These are phyloP conservation scores for Termitomyces sp. DNA, from an alignment of 768 basidiomycete species.

Conservation along the genomic window DNA sequence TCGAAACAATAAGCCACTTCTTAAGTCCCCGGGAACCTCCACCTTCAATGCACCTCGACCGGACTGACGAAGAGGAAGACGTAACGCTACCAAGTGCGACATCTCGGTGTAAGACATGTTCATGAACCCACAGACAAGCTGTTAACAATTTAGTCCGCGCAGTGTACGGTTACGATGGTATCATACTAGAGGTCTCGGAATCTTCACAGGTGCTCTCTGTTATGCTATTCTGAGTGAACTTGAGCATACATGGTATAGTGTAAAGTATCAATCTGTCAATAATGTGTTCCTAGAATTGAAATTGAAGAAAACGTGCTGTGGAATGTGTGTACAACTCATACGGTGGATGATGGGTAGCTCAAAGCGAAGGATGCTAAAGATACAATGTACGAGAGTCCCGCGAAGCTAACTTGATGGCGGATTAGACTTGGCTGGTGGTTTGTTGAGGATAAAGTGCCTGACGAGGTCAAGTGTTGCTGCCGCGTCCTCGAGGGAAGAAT, in stretches of 20 bases:
- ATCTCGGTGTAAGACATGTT: slow-evolving; percentile 51
- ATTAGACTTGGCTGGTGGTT: slow-evolving; percentile 26
- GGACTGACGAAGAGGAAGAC: slow-evolving; percentile 70
- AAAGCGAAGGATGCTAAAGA: background rate
- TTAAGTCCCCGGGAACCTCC: slow-evolving; percentile 68
- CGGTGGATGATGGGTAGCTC: background rate
- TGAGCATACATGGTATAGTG: background rate
- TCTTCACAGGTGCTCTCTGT: slow-evolving; percentile 73
- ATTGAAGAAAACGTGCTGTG: background rate
- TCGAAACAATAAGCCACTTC: slow-evolving; percentile 75
- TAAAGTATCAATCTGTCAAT: background rate
- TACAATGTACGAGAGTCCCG: background rate
- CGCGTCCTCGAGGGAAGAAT: slow-evolving; percentile 90
- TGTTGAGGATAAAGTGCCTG: slow-evolving; percentile 72
- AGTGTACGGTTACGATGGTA: slow-evolving; percentile 79
- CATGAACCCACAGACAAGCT: background rate
- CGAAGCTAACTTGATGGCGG: background rate
- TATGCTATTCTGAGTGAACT: slow-evolving; percentile 49
- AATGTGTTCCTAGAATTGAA: slow-evolving; percentile 1
- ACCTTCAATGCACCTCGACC: slow-evolving; percentile 76
- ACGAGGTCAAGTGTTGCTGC: slow-evolving; percentile 85
- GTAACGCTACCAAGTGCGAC: slow-evolving; percentile 62
- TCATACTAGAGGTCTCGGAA: slow-evolving; percentile 75
- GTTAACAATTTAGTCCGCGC: slow-evolving; percentile 11
- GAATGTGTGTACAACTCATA: background rate